Percentiles rank a stretch among this genome's conserved stretches.
Conservation (phyloP, 106 monocot species). For the Phalaenopsis aphrodite region DNA sequence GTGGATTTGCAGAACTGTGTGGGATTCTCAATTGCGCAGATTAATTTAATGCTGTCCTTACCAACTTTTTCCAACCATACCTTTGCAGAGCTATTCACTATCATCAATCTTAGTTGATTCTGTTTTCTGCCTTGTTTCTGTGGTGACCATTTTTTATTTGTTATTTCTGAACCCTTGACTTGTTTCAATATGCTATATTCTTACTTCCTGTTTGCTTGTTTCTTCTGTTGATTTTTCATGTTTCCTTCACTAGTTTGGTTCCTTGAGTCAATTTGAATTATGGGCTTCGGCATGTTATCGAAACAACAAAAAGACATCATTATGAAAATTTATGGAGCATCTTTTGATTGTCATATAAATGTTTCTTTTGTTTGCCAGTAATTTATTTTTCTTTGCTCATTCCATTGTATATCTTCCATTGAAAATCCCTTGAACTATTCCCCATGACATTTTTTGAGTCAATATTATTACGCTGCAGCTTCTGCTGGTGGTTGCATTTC, state of each 20-base stretch:
- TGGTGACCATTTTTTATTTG: not conserved
- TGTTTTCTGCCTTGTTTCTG: not conserved
- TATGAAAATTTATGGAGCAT: not conserved
- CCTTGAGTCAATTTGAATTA: not conserved
- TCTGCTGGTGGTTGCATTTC: conserved; percentile 33
- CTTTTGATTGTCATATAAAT: not conserved
- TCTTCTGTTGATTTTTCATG: conserved; percentile 1
- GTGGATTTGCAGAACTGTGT: conserved; percentile 6
- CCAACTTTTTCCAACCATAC: not conserved
- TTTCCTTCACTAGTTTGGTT: not conserved
- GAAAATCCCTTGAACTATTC: conserved; percentile 6
- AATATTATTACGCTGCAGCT: conserved; percentile 35
- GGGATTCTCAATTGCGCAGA: conserved; percentile 5
- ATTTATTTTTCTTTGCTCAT: not conserved
- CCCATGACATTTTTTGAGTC: conserved; percentile 30
- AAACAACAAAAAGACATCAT: not conserved
- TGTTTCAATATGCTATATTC: not conserved
- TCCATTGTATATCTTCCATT: not conserved
- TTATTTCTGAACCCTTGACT: conserved; percentile 3
- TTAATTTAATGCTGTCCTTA: not conserved
- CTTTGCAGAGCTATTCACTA: not conserved
- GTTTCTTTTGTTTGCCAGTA: not conserved
- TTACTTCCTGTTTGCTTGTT: not conserved
- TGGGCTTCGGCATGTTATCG: not conserved
- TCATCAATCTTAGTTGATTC: not conserved